Conservation (phyloP, 805 yeast genomes). For the Yarrowia hollandica region DNA sequence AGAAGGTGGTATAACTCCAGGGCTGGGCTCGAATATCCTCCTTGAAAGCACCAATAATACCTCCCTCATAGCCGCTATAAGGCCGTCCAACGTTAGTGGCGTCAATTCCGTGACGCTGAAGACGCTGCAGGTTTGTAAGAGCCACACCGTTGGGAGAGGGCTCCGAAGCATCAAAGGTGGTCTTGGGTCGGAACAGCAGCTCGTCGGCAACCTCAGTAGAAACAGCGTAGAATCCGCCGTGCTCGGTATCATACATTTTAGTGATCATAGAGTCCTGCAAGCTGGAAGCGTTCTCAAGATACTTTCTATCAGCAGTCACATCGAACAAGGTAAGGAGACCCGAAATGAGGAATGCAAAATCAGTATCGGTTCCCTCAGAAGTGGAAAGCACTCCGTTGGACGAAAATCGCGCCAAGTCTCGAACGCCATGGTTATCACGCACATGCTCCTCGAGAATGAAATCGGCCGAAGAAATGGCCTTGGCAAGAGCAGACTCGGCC, state of each 20-base stretch:
- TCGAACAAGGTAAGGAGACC: constrained; percentile 44
- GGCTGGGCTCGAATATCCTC: constrained; percentile 34
- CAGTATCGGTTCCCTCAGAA: constrained; percentile 41
- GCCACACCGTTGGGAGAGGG: constrained; percentile 45
- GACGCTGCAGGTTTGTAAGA: constrained; percentile 38
- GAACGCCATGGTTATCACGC: constrained; percentile 33
- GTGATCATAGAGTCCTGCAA: constrained; percentile 41
- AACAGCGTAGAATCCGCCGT: constrained; percentile 41
- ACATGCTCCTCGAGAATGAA: constrained; percentile 33
- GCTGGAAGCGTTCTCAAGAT: constrained; percentile 39
- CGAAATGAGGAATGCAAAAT: constrained; percentile 42
- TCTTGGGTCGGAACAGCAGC: constrained; percentile 42
- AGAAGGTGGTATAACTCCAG: constrained; percentile 27
- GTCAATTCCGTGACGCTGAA: constrained; percentile 30
- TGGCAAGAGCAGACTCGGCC: constrained; percentile 33
- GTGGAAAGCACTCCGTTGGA: constrained; percentile 27
- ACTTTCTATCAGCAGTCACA: constrained; percentile 38
- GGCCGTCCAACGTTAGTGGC: constrained; percentile 26
- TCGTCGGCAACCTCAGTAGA: constrained; percentile 33
- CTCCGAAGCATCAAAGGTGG: constrained; percentile 43
- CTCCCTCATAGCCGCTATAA: constrained; percentile 22
- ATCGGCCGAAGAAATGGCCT: constrained; percentile 38
- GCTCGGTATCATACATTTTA: constrained; percentile 41
- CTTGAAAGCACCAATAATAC: constrained; percentile 30
- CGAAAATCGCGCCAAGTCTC: constrained; percentile 35